Conservation (phyloP, 2,329 filamentous ascomycete species). For the Sporothrix brasiliensis region DNA sequence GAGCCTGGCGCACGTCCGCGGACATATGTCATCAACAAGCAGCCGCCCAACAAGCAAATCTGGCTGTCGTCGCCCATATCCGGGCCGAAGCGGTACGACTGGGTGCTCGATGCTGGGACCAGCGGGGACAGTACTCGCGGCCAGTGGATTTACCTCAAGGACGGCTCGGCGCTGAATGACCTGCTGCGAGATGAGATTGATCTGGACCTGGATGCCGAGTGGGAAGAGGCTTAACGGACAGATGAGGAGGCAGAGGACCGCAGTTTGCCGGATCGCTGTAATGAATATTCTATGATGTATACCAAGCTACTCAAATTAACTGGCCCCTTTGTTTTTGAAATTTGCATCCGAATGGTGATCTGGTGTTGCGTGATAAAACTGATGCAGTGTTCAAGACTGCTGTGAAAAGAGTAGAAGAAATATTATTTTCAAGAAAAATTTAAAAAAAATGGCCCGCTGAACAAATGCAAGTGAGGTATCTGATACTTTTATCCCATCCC, state of each 20-base stretch:
- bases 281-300: slow-evolving; percentile 16
- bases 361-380: too few species aligned
- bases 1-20: slow-evolving; percentile 58
- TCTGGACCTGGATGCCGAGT: slow-evolving; percentile 54
- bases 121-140: slow-evolving; percentile 65
- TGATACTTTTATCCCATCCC: slow-evolving; percentile 15
- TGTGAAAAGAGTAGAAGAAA: too few species aligned
- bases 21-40: slow-evolving; percentile 96
- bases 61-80: slow-evolving; percentile 92
- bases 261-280: not conserved
- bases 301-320: not conserved
- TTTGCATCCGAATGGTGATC: not conserved
- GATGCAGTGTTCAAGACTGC: too few species aligned
- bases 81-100: slow-evolving; percentile 93
- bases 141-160: slow-evolving; percentile 85
- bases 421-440: not conserved
- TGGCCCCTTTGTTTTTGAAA: not conserved
- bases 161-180: slow-evolving; percentile 73
- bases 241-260: slow-evolving; percentile 18
- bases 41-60: slow-evolving; percentile 95
- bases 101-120: slow-evolving; percentile 58
- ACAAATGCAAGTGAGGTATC: slow-evolving; percentile 28
- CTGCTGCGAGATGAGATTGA: slow-evolving; percentile 76
- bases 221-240: slow-evolving; percentile 32
- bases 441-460: not conserved